Base-by-base conservation (phyloP, 371 early-diverging fungal species). In the Apophysomyces ossiformis region DNA sequence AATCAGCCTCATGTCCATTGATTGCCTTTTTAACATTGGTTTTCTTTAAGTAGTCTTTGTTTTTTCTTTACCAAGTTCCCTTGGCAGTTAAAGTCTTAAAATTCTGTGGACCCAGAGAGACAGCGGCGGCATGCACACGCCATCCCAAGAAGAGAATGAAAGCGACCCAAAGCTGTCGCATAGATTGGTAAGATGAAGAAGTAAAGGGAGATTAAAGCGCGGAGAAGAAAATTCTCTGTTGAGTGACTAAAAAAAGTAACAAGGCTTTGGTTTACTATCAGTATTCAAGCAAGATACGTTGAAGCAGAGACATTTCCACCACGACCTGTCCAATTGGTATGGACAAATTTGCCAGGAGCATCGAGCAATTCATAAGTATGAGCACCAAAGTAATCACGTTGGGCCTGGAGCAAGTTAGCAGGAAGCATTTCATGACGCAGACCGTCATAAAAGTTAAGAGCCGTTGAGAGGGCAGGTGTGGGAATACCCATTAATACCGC, bases 351-450 rank as follows among this genome's bases (percentile, higher is more conserved):
- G 63, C 72, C 72, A 21, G 93, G 94, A 69, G 81, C 76, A 72
- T 77, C 87, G 68, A 93, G 85, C 39, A 87, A 84, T 77, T 96
- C 94, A 83, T 94, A 97, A 54, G 96, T 97, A 89, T 99, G 99
- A 35, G 97, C 98, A 70, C 90, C 99, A 88, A 99, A 99, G 91
- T 95, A 98, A 81, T 99, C 99, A 76, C 99, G 92, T 86, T 97
- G 94, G 54, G 92, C 92, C 86, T 99, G 99, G 56, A 99, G 85
- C 75, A 99, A 81, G 90, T 96, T 98, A 66, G 99, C 99, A 41
- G 97, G 95, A 15, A 96, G 86, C 16, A 87, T 82, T 43, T 87
- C 93, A 66, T 90, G 87, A 71, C 98, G 91, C 84, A 98, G 93
- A 60, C 98, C 99, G 77, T 98, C 99, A 76, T 93, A 98, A 89